Percentiles rank a stretch among this genome's conserved stretches.
Evolutionary conservation across 495 filamentous ascomycete species (phyloP).

Genomic region (Penicillium bialowiezense): DNA sequence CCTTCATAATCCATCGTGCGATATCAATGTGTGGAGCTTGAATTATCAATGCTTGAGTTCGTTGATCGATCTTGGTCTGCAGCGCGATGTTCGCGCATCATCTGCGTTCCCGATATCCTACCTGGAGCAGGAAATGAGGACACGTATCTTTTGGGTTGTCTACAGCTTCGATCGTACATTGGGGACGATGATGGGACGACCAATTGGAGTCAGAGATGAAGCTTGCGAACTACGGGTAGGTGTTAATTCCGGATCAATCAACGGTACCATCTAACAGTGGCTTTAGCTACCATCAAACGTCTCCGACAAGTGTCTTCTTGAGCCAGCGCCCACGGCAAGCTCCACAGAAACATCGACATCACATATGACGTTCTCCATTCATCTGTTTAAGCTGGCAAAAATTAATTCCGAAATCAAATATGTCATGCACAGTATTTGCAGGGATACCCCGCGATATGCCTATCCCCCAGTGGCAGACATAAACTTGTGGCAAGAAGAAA

Average conservation of each 20-base stretch:
- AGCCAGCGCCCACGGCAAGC: background rate
- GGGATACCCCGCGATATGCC: constrained; percentile 36
- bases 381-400: constrained; percentile 39
- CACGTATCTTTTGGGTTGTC: constrained; percentile 47
- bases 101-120: constrained; percentile 32
- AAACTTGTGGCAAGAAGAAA: constrained; percentile 37
- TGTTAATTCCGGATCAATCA: background rate
- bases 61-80: constrained; percentile 44
- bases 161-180: constrained; percentile 46
- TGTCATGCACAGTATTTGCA: constrained; percentile 42
- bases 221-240: constrained; percentile 46
- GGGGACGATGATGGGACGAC: constrained; percentile 48
- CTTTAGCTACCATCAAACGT: constrained; percentile 30
- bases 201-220: constrained; percentile 49
- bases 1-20: constrained; percentile 42
- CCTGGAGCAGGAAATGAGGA: constrained; percentile 47
- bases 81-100: constrained; percentile 38
- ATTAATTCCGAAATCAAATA: constrained; percentile 51
- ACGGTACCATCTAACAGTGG: constrained; percentile 1
- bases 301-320: constrained; percentile 26
- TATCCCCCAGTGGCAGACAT: constrained; percentile 40
- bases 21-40: constrained; percentile 47
- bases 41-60: constrained; percentile 48
- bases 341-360: constrained; percentile 13
- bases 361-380: constrained; percentile 42